Conservation (phyloP, 2,329 filamentous ascomycete genomes). For the Lachnum nothofagi region DNA sequence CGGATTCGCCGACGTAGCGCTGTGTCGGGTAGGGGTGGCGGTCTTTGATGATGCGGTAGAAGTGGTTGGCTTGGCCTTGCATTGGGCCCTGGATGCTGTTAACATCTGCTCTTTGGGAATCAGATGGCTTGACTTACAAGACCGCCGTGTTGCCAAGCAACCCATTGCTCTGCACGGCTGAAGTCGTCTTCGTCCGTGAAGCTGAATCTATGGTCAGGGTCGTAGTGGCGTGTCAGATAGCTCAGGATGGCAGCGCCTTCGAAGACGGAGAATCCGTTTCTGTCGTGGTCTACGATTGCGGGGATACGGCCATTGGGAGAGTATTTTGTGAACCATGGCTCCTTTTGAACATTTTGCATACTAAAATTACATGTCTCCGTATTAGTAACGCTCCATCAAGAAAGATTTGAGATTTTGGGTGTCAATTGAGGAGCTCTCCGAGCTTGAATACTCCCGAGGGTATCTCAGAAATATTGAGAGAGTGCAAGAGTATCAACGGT, state of each 20-base stretch:
- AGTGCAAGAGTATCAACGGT: too few relatives aligned
- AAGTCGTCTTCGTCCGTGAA: conserved; percentile 50
- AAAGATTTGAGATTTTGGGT: too few relatives aligned
- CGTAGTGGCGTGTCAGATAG: conserved; percentile 70
- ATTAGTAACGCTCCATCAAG: too few relatives aligned
- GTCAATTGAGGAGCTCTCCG: too few relatives aligned
- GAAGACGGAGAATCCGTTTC: conserved; percentile 59
- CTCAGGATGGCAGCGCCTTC: conserved; percentile 69
- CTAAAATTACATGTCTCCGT: too few relatives aligned
- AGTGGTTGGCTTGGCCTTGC: conserved; percentile 74
- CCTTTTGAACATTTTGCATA: conserved; percentile 58
- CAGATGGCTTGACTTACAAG: conserved; percentile 13
- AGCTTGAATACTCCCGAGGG: too few relatives aligned
- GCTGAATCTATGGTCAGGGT: conserved; percentile 61
- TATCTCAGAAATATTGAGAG: too few relatives aligned
- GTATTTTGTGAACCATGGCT: conserved; percentile 59
- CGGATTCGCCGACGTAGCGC: conserved; percentile 70
- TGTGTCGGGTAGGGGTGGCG: conserved; percentile 66
- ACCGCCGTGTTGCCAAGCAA: conserved; percentile 52
- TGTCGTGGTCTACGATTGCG: conserved; percentile 62
- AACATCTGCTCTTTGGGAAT: not conserved
- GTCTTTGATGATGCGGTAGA: conserved; percentile 61
- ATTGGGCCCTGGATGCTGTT: conserved; percentile 56
- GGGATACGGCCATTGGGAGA: conserved; percentile 63
- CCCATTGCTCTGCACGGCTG: conserved; percentile 52